Percentiles rank a stretch among this genome's conserved stretches.
Evolutionary conservation across 306 rosid species (phyloP).

Genomic region (Quercus mongolica): DNA sequence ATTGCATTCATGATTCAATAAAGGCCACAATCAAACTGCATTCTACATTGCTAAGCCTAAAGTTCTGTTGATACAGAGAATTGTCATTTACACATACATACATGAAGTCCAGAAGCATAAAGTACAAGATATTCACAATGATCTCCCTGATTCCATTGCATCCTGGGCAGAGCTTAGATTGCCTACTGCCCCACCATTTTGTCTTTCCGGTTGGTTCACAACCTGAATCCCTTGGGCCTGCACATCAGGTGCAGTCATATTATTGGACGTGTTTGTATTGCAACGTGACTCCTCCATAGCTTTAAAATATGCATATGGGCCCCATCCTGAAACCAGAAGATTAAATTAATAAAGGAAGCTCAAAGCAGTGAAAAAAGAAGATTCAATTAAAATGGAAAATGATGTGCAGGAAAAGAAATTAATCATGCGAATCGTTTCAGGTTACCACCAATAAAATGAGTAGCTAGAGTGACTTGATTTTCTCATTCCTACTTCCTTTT

Average conservation of each 20-base stretch:
- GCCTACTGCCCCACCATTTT: conserved; percentile 22
- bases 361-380: not conserved
- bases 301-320: conserved; percentile 80
- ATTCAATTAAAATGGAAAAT: not conserved
- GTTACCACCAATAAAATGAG: not conserved
- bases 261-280: conserved; percentile 12
- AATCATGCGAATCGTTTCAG: not conserved
- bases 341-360: not conserved
- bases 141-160: conserved; percentile 47
- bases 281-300: conserved; percentile 51
- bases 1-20: not conserved
- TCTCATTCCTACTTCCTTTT: not conserved
- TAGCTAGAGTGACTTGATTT: not conserved
- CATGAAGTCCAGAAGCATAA: not conserved
- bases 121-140: conserved; percentile 12
- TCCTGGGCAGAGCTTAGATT: conserved; percentile 38
- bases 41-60: not conserved
- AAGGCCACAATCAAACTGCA: not conserved
- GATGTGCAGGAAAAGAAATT: too few relatives aligned
- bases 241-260: conserved; percentile 9
- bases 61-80: not conserved
- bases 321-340: conserved; percentile 69
- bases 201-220: conserved; percentile 21
- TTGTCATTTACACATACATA: not conserved
- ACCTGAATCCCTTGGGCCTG: conserved; percentile 24